Evolutionary conservation across 371 early-diverging fungal genomes (phyloP).

Genomic region (Mortierella sp.): DNA sequence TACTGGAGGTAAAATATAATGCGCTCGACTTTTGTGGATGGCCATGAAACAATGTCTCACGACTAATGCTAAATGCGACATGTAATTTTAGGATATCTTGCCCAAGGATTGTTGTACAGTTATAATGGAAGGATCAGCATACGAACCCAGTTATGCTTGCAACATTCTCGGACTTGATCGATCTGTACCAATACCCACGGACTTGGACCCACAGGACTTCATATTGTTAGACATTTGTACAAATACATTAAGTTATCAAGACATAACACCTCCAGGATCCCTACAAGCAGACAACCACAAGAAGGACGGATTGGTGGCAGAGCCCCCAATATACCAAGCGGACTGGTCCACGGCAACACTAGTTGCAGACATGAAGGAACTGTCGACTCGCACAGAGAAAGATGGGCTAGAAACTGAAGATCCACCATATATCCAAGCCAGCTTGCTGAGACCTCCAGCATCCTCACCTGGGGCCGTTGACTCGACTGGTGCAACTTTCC

Average conservation of each 20-base stretch:
- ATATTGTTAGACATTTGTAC: conserved; percentile 46
- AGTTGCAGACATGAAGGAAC: conserved; percentile 22
- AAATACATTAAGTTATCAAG: conserved; percentile 16
- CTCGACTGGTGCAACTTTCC: conserved; percentile 16
- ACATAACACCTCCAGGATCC: conserved; percentile 36
- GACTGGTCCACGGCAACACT: conserved; percentile 45
- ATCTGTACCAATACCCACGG: conserved; percentile 45
- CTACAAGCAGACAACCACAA: conserved; percentile 12
- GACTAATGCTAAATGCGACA: background rate
- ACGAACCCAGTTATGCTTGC: conserved; percentile 49
- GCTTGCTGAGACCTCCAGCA: conserved; percentile 5
- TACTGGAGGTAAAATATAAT: conserved; percentile 45
- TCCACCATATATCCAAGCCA: background rate
- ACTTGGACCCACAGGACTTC: conserved; percentile 48
- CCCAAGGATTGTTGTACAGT: conserved; percentile 49
- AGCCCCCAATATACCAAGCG: conserved; percentile 31
- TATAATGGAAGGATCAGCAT: conserved; percentile 24
- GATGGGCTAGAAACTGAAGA: background rate
- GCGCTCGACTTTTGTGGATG: background rate
- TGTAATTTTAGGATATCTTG: conserved; percentile 27
- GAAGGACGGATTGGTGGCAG: conserved; percentile 9
- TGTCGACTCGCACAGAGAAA: conserved; percentile 17
- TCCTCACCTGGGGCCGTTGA: conserved; percentile 22
- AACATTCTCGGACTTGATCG: conserved; percentile 50
- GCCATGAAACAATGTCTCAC: background rate